Conservation (phyloP, 148 eudicot species). For the Chenopodium berlandieri region DNA sequence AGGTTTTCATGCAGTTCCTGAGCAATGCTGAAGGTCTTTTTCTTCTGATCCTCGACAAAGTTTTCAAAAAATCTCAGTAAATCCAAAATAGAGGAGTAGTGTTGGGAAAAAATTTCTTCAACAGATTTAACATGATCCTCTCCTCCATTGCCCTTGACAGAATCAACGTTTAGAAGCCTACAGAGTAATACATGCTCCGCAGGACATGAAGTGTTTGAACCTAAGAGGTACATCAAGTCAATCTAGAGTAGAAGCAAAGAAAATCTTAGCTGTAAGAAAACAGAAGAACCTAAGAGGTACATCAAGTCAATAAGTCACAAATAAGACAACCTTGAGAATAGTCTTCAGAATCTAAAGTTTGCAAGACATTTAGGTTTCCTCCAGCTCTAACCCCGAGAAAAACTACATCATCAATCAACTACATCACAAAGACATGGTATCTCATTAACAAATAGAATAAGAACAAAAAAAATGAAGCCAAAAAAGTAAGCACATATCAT, state of each 20-base stretch:
- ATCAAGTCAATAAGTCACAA: not conserved
- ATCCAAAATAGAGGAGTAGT: slow-evolving; percentile 56
- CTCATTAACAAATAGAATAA: slow-evolving; percentile 9
- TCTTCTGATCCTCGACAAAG: slow-evolving; percentile 52
- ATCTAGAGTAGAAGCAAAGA: not conserved
- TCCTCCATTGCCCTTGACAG: slow-evolving; percentile 32
- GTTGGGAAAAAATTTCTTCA: slow-evolving; percentile 56
- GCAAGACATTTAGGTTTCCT: slow-evolving; percentile 50
- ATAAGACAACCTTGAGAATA: slow-evolving; percentile 55
- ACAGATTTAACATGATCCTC: slow-evolving; percentile 41
- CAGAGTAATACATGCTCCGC: slow-evolving; percentile 79
- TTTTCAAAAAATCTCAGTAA: slow-evolving; percentile 57
- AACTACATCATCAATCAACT: slow-evolving; percentile 79
- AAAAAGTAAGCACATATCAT: not conserved
- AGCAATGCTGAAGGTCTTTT: slow-evolving; percentile 38
- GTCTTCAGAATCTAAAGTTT: slow-evolving; percentile 52
- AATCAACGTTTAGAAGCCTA: slow-evolving; percentile 58
- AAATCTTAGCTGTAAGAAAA: not conserved
- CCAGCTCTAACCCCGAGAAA: slow-evolving; percentile 76
- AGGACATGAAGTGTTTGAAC: slow-evolving; percentile 61
- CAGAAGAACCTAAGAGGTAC: not conserved
- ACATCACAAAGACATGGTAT: slow-evolving; percentile 17
- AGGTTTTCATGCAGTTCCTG: slow-evolving; percentile 45
- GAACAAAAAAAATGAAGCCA: not conserved
- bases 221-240: slow-evolving; percentile 33